phyloP scores from a whole-genome alignment of 257 asterid species.

The Forsythia suspensa region DNA sequence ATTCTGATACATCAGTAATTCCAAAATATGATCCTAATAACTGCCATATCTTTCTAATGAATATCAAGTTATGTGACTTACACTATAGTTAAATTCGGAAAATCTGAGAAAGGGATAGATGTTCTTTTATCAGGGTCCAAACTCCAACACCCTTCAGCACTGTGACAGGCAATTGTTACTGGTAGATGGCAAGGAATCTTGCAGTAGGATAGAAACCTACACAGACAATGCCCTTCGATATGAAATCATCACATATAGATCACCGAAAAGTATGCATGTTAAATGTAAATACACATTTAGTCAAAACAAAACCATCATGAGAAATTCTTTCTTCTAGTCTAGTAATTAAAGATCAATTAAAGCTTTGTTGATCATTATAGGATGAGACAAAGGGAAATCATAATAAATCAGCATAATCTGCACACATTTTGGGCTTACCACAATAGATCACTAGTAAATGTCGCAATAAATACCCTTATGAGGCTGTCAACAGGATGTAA shows the following conservation, averaged over 20 bases:
- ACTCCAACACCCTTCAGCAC: constrained; percentile 81
- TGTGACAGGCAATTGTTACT: constrained; percentile 84
- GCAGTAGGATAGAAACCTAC: constrained; percentile 76
- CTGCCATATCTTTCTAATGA: background rate
- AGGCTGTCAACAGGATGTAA: constrained; percentile 72
- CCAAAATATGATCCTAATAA: background rate
- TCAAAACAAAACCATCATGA: background rate
- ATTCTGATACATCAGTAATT: constrained; percentile 23
- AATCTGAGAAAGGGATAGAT: constrained; percentile 63
- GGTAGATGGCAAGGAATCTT: constrained; percentile 69
- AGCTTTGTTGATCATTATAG: background rate
- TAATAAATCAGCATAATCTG: constrained; percentile 6
- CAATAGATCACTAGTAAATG: constrained; percentile 74
- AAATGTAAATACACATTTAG: background rate
- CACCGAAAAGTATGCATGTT: background rate
- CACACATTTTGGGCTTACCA: constrained; percentile 52
- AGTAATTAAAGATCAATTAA: background rate
- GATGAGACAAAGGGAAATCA: constrained; percentile 18
- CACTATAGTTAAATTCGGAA: constrained; percentile 71
- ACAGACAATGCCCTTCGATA: constrained; percentile 12
- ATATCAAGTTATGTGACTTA: constrained; percentile 39
- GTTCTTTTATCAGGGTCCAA: constrained; percentile 59
- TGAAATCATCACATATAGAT: constrained; percentile 23
- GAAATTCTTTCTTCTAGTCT: constrained; percentile 1
- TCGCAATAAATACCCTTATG: constrained; percentile 65